Base-by-base conservation (phyloP, 2,329 filamentous ascomycete species). In the Capronia americana region DNA sequence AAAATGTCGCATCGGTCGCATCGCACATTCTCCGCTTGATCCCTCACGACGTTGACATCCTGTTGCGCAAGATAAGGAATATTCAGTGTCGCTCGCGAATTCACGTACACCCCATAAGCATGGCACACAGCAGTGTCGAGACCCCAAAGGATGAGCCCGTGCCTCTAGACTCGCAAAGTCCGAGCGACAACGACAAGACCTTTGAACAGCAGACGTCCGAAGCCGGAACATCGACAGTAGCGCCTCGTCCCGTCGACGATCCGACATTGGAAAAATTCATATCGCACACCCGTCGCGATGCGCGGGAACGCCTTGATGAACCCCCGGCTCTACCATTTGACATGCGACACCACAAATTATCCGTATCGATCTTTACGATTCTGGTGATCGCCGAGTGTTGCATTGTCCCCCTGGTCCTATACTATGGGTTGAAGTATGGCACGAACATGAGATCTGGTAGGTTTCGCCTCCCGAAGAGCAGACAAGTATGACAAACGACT, bases 321-420 rank as follows among this genome's bases (percentile, higher is more conserved):
- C 69, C 68, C 23, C 69, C 69, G 11, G 56, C 55, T 7, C 51
- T 71, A 34, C 69, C 69, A 44, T 71, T 69, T 62, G 57, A 68
- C 51, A 53, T 71, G 12, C 57, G 68, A 55, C 30, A 71, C 12
- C 69, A 71, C 54, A 70, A 68, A 34, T 6, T 68, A 8, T 61
- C 69, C 0, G 57, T 71, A 12, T 46, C 58, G 14, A 69, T 69
- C 7, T 70, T 70, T 46, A 63, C 64, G 12, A 61, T 71, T 20
- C 51, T 71, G 23, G 60, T 41, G 17, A 26, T 70, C n/a, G 59
- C 65, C 6, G 69, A 71, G 46, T 70, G 63, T 44, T 68, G 61
- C 41, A 64, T 71, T 41, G 41, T 71, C 30, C 69, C 69, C 1
- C 60, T 71, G 34, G 57, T 32, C 30, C 57, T 71, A 50, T 71